Evolutionary conservation across 305 asterid species (phyloP), one percentile per base, ranked within the genome.

Genomic region (Fraxinus sp.): DNA sequence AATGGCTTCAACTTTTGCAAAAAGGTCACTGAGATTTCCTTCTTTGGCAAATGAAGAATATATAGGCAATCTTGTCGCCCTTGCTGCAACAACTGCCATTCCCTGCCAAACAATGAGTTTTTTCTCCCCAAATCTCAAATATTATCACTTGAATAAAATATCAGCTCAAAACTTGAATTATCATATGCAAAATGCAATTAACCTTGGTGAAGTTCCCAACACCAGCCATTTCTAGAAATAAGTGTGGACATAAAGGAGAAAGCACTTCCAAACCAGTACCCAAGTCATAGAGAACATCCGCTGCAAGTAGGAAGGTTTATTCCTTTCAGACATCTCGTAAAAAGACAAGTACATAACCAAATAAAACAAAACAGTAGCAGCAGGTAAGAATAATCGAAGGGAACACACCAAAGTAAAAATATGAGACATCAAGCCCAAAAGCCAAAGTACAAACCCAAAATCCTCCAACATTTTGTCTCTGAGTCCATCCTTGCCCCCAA

Each of bases 401-500:
- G 33, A 81, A 26, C 41, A 74, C 26, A 36, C 9, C 18, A 52
- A 66, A 55, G 30, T 10, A 35, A 9, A 66, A 41, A 5, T 64
- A n/a, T 46, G 80, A 16, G 66, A 22, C 4, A 39, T 79, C 13
- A 20, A 79, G 33, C 79, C 78, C 16, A 94, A 85, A 81, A 96
- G 16, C 26, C 79, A 73, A 82, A 81, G 39, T 68, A 81, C 13
- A 20, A 79, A 28, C 79, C 78, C 16, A 94, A 85, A 81, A 96
- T 85, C 89, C 99, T 92, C 97, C 98, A 96, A 83, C 95, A 79
- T 86, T 93, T 96, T 43, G 99, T 98, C 87, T 96, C 99, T 0
- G 99, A 96, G 84, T 96, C 99, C 99, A 96, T 96, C 84, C 98
- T 92, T 80, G 98, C 93, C 80, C 99, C 99, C 88, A 96, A 89